Conservation (phyloP, 306 rosid genomes). For the Myrica gale region DNA sequence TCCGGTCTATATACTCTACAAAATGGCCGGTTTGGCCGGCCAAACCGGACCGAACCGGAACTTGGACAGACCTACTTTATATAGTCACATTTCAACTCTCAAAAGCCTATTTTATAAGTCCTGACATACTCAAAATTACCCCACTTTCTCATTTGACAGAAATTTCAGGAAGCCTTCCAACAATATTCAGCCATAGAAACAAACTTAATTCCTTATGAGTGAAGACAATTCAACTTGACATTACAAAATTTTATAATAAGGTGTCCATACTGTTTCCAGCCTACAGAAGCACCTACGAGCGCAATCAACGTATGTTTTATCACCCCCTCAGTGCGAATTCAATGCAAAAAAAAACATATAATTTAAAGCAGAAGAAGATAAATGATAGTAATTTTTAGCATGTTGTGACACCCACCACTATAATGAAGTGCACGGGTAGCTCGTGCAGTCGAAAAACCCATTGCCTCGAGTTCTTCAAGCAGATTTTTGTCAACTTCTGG, state of each 20-base stretch:
- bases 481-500: constrained; percentile 85
- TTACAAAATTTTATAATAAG: not conserved
- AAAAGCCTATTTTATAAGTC: not conserved
- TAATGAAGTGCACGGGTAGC: constrained; percentile 88
- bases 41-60: too few species aligned
- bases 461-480: constrained; percentile 82
- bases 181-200: not conserved
- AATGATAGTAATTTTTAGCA: not conserved
- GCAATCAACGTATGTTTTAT: not conserved
- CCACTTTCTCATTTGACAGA: not conserved
- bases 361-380: not conserved
- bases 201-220: not conserved
- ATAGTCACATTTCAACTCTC: not conserved
- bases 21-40: too few species aligned
- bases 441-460: constrained; percentile 78
- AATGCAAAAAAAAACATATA: not conserved
- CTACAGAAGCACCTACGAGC: not conserved
- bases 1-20: too few species aligned
- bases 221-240: not conserved
- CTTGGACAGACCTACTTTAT: too few species aligned
- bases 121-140: not conserved
- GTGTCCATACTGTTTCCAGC: not conserved
- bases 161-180: not conserved
- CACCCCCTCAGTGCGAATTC: not conserved
- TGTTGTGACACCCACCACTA: constrained; percentile 47